These are phyloP conservation scores for Phialemoniopsis sp. DNA, from an alignment of 2,329 filamentous ascomycete species.

Conservation along the genomic window DNA sequence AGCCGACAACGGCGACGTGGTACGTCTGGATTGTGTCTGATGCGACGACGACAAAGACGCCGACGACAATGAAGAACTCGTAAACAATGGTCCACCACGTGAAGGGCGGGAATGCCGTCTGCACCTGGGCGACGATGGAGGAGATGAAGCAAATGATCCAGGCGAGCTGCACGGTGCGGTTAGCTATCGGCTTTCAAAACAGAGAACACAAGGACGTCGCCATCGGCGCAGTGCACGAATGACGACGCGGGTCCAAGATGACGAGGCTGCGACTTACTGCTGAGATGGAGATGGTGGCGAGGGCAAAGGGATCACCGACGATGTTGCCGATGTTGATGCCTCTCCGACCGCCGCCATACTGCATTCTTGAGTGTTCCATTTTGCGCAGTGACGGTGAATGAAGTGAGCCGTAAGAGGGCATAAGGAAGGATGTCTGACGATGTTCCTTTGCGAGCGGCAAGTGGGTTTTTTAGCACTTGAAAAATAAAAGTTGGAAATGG, in stretches of 20 bases:
- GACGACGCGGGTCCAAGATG: constrained; percentile 1
- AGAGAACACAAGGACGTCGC: constrained; percentile 11
- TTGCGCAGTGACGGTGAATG: constrained; percentile 72
- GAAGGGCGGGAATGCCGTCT: constrained; percentile 70
- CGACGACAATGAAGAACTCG: constrained; percentile 77
- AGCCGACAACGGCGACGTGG: constrained; percentile 86
- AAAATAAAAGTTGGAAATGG: constrained; percentile 8
- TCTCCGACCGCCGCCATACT: constrained; percentile 49
- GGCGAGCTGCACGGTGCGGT: constrained; percentile 60
- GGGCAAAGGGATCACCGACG: constrained; percentile 90
- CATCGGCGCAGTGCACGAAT: constrained; percentile 7
- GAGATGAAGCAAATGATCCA: constrained; percentile 92
- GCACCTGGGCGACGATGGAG: constrained; percentile 68
- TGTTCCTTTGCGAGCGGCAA: neutral
- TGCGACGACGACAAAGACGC: constrained; percentile 77
- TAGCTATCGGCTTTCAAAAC: too few relatives aligned
- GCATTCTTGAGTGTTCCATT: constrained; percentile 67
- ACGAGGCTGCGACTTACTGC: constrained; percentile 59
- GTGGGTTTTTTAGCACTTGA: too few relatives aligned
- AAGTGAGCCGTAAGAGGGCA: constrained; percentile 72
- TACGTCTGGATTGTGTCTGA: constrained; percentile 84
- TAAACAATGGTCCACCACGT: constrained; percentile 91
- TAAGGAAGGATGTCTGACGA: constrained; percentile 37
- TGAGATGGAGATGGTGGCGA: constrained; percentile 89
- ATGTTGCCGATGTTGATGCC: constrained; percentile 81